phyloP scores from a whole-genome alignment of 768 basidiomycete genomes.

The Heimioporus sp. region DNA sequence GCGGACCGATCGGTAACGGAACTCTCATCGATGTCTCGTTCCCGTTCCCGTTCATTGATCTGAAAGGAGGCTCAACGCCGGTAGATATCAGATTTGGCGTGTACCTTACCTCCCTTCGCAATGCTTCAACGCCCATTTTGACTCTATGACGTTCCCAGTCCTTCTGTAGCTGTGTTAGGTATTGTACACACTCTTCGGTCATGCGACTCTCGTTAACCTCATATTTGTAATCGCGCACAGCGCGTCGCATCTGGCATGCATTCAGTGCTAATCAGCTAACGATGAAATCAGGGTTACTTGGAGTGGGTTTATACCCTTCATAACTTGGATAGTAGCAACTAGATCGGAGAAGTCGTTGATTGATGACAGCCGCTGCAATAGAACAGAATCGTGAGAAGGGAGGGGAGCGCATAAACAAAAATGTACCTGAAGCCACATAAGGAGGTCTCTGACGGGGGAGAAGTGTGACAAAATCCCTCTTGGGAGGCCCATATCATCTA shows the following conservation, averaged over 20 bases:
- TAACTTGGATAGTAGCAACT: constrained; percentile 84
- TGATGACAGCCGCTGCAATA: constrained; percentile 72
- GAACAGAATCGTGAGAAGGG: background rate
- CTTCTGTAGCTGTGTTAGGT: constrained; percentile 91
- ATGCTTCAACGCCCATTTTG: constrained; percentile 79
- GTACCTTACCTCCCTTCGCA: constrained; percentile 70
- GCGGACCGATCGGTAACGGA: constrained; percentile 41
- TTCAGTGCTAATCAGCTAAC: background rate
- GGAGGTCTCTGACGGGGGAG: constrained; percentile 76
- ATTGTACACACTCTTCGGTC: constrained; percentile 94
- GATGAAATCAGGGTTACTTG: constrained; percentile 52
- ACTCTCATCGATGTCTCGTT: constrained; percentile 28
- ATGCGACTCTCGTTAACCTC: constrained; percentile 91
- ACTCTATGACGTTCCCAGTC: constrained; percentile 96
- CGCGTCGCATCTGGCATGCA: constrained; percentile 75
- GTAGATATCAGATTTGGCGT: background rate
- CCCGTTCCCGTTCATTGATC: constrained; percentile 64
- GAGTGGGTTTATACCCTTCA: constrained; percentile 86
- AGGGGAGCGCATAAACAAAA: background rate
- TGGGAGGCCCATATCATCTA: constrained; percentile 77
- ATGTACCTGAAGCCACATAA: constrained; percentile 80
- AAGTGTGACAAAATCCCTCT: constrained; percentile 78
- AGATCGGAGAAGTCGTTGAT: constrained; percentile 86
- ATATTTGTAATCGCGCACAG: constrained; percentile 89
- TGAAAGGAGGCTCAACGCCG: constrained; percentile 25